Evolutionary conservation across 2,329 filamentous ascomycete genomes (phyloP).

Genomic region (Pseudogymnoascus verrucosus): DNA sequence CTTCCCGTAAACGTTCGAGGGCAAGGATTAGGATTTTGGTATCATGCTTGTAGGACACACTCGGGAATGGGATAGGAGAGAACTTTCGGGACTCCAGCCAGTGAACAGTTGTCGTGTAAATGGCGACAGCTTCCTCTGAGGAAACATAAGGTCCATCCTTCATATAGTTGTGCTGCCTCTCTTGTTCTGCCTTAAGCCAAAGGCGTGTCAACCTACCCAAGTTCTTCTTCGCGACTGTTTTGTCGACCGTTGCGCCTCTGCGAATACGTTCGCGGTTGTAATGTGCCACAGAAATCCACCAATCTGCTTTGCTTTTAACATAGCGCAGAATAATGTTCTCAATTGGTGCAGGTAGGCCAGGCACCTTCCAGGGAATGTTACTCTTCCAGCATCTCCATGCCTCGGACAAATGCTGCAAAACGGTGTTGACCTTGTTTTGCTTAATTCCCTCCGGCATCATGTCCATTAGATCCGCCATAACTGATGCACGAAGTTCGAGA

Average conservation of each 20-base stretch:
- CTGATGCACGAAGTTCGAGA: constrained; percentile 89
- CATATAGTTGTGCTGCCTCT: constrained; percentile 98
- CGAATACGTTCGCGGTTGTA: constrained; percentile 98
- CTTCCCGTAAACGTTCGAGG: constrained; percentile 83
- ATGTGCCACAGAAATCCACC: constrained; percentile 99
- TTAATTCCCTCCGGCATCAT: constrained; percentile 99
- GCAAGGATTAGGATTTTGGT: constrained; percentile 97
- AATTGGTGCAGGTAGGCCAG: constrained; percentile 89
- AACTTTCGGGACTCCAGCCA: constrained; percentile 98
- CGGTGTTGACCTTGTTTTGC: constrained; percentile 98
- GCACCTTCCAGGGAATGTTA: constrained; percentile 99
- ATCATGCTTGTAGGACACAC: constrained; percentile 98
- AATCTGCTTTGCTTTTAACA: constrained; percentile 98
- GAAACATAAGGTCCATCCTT: constrained; percentile 98
- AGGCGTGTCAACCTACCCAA: constrained; percentile 86
- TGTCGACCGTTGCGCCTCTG: constrained; percentile 93
- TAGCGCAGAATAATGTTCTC: constrained; percentile 98
- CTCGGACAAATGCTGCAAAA: constrained; percentile 93
- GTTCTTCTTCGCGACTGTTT: constrained; percentile 99
- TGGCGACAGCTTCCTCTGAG: constrained; percentile 95
- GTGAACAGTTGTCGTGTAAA: constrained; percentile 97
- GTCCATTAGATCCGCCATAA: constrained; percentile 98
- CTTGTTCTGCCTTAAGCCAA: constrained; percentile 97
- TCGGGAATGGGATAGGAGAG: constrained; percentile 96
- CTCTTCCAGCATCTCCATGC: constrained; percentile 99